Conservation (phyloP, 2,329 filamentous ascomycete species). For the Coniosporium tulheliwenetii region DNA sequence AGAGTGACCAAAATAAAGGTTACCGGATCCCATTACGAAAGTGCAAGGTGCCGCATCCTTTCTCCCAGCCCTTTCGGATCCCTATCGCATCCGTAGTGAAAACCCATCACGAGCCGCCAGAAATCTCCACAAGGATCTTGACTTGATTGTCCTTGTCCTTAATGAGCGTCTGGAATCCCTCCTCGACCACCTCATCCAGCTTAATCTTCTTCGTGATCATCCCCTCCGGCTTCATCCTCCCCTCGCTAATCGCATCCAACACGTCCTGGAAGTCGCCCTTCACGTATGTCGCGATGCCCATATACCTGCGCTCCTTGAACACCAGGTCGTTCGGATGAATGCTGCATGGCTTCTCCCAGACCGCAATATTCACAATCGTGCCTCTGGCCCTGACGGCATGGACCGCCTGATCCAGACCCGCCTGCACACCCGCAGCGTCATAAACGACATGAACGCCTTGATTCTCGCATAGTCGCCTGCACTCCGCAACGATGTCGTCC, state of each 20-base stretch:
- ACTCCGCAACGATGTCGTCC: conserved; percentile 29
- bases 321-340: conserved; percentile 35
- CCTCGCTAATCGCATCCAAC: conserved; percentile 29
- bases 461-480: conserved; percentile 25
- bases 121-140: conserved; percentile 27
- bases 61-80: too few species aligned
- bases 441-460: conserved; percentile 35
- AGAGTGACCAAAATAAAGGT: too few species aligned
- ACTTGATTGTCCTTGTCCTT: conserved; percentile 34
- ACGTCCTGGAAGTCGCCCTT: conserved; percentile 35
- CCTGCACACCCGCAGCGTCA: conserved; percentile 38
- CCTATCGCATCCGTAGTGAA: too few species aligned
- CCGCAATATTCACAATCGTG: conserved; percentile 38
- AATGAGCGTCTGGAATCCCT: conserved; percentile 30
- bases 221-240: conserved; percentile 24
- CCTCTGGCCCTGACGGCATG: conserved; percentile 32
- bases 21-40: too few species aligned
- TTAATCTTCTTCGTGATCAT: conserved; percentile 35
- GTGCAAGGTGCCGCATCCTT: too few species aligned
- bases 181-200: conserved; percentile 28
- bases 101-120: neutral
- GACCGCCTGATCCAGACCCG: conserved; percentile 32
- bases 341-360: conserved; percentile 37
- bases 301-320: conserved; percentile 36
- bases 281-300: conserved; percentile 36